Conservation (phyloP, 2,329 filamentous ascomycete genomes). For the Neospermospora avenae region DNA sequence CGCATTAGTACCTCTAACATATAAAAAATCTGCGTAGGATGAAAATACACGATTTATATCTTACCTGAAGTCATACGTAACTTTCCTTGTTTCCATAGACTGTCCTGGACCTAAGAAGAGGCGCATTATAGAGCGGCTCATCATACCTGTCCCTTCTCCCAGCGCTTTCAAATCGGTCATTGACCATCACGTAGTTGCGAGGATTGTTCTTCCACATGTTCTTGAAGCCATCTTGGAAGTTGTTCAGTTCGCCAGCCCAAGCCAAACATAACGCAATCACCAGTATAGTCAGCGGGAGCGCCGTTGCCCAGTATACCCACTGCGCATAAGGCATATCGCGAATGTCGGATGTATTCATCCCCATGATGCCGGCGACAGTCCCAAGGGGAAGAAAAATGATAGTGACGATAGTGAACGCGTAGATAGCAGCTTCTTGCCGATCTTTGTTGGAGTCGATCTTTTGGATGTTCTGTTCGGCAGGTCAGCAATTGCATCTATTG, state of each 20-base stretch:
- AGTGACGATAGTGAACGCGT: constrained; percentile 36
- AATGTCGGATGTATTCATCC: constrained; percentile 36
- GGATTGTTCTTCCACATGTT: constrained; percentile 9
- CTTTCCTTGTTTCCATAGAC: not conserved
- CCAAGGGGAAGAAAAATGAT: constrained; percentile 36
- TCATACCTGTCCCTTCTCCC: constrained; percentile 5
- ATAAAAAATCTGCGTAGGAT: too few relatives aligned
- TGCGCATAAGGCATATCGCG: constrained; percentile 32
- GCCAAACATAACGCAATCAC: constrained; percentile 25
- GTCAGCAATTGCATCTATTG: not conserved
- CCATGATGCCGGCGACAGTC: constrained; percentile 33
- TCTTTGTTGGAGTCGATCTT: constrained; percentile 32
- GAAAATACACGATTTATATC: too few relatives aligned
- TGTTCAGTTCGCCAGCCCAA: constrained; percentile 23
- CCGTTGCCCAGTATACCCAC: constrained; percentile 35
- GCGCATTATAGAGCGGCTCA: not conserved
- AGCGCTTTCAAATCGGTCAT: not conserved
- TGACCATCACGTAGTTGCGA: not conserved
- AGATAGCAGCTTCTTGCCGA: constrained; percentile 32
- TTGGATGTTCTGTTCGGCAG: constrained; percentile 19
- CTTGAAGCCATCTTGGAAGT: constrained; percentile 10
- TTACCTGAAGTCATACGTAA: not conserved
- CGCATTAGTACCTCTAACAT: too few relatives aligned
- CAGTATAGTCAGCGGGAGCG: constrained; percentile 32
- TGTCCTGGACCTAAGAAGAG: constrained; percentile 1